Evolutionary conservation across 1,284 basidiomycete species (phyloP), one percentile per base, ranked within the genome.

Genomic region (Trichosporon faecale): DNA sequence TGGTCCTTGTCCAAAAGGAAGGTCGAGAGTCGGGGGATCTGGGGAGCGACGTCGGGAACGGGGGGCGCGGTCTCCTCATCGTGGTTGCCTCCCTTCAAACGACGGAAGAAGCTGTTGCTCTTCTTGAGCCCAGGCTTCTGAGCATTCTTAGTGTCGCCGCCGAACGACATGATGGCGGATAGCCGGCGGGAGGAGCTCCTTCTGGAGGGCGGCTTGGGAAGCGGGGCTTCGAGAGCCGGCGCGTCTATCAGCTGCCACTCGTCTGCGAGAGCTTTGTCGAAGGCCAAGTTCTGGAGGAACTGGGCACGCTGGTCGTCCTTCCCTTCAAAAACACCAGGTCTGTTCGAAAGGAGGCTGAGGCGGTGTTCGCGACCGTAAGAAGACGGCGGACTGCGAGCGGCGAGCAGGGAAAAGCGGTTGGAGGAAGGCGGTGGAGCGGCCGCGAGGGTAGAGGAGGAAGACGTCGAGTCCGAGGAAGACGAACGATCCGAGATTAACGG

Each of bases 191-290:
- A 4, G 37, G 40, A 29, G 37, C 44, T 69, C 40, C 65, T 40
- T 37, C 52, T 49, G 21, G 65, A 61, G 29, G 57, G 57, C 29
- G 27, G 57, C 18, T 61, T 31, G 6, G 57, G 27, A 12, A 8
- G 29, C 11, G 37, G 23, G 25, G 67, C 29, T 27, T 52, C 40
- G 21, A 25, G 18, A 16, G 57, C 9, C 12, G 68, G 29, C 2
- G 65, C 23, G 31, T 66, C 71, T 31, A 73, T 64, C 18, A 73
- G 14, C 60, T 73, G 69, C 72, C 72, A 73, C 57, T 73, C 72
- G 21, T 61, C 27, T 29, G n/a, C 16, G 57, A 61, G 57, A 61
- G 63, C 65, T 57, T 71, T 68, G 49, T 31, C 66, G 40, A 60
- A 27, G 21, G 57, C 64, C 21, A 72, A 52, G 16, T 65, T 60